These are phyloP conservation scores for Bolboschoenoplectus hybrid DNA, from an alignment of 202 grass and related monocot species.

Conservation along the genomic window DNA sequence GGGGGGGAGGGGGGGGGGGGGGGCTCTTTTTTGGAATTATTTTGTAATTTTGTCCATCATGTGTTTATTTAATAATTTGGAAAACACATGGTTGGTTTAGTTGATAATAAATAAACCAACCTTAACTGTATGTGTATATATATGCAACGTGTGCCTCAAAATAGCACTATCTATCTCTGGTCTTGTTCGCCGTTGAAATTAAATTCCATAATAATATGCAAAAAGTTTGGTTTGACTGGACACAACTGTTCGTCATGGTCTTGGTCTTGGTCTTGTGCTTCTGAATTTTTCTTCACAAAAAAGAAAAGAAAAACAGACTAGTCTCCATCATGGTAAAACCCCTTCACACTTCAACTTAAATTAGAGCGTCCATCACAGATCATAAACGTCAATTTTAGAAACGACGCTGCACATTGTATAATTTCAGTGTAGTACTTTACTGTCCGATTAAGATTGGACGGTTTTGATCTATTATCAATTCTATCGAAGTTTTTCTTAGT, in stretches of 20 bases:
- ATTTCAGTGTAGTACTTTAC: not conserved
- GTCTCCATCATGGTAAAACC: not conserved
- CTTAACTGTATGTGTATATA: not conserved
- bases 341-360: not conserved
- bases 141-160: not conserved
- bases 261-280: conserved; percentile 6
- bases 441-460: not conserved
- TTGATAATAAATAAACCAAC: not conserved
- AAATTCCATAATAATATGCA: not conserved
- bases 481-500: not conserved
- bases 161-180: not conserved
- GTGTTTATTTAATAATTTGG: too few relatives aligned
- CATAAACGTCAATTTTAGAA: not conserved
- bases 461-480: not conserved
- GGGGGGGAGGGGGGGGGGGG: too few relatives aligned
- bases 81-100: too few relatives aligned
- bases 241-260: conserved; percentile 24
- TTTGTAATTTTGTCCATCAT: too few relatives aligned
- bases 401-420: not conserved
- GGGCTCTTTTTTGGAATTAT: too few relatives aligned
- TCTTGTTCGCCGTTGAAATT: conserved; percentile 14
- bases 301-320: conserved; percentile 26
- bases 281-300: conserved; percentile 20
- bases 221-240: conserved; percentile 22
- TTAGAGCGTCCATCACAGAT: not conserved